Conservation (phyloP, 371 early-diverging fungal genomes). For the Mortierella polycephala region DNA sequence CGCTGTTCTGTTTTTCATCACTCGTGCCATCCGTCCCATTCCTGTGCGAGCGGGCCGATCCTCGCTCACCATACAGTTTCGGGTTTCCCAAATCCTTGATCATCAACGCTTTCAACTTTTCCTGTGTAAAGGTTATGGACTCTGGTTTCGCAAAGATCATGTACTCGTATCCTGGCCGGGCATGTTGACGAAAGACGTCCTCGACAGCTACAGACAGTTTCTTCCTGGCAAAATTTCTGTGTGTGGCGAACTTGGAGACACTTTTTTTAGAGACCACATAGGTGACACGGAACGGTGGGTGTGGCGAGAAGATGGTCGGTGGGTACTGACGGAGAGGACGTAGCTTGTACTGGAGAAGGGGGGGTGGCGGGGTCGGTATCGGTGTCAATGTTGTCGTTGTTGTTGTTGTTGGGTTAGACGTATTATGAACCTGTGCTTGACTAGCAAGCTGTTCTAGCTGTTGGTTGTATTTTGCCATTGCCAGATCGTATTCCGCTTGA, state of each 20-base stretch:
- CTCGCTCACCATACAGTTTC: conserved; percentile 16
- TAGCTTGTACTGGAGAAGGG: conserved; percentile 18
- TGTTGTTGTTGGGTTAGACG: background rate
- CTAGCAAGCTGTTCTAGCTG: background rate
- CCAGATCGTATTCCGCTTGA: conserved; percentile 13
- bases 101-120: conserved; percentile 14
- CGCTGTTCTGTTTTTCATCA: background rate
- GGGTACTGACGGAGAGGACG: conserved; percentile 23
- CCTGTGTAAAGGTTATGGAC: conserved; percentile 19
- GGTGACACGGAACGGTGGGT: conserved; percentile 35
- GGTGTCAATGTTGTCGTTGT: background rate
- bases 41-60: background rate
- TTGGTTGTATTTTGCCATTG: conserved; percentile 9
- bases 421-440: background rate
- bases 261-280: conserved; percentile 32
- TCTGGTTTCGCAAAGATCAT: conserved; percentile 31
- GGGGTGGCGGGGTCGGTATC: conserved; percentile 14
- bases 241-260: conserved; percentile 27
- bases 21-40: background rate
- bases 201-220: conserved; percentile 37
- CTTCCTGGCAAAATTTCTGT: conserved; percentile 28
- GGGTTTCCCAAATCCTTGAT: conserved; percentile 15
- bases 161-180: conserved; percentile 38
- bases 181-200: conserved; percentile 27
- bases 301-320: conserved; percentile 6